Percentiles rank a stretch among this genome's conserved stretches.
phyloP scores from a whole-genome alignment of 441 rosid genomes.

The Rhodomyrtus psidioides region DNA sequence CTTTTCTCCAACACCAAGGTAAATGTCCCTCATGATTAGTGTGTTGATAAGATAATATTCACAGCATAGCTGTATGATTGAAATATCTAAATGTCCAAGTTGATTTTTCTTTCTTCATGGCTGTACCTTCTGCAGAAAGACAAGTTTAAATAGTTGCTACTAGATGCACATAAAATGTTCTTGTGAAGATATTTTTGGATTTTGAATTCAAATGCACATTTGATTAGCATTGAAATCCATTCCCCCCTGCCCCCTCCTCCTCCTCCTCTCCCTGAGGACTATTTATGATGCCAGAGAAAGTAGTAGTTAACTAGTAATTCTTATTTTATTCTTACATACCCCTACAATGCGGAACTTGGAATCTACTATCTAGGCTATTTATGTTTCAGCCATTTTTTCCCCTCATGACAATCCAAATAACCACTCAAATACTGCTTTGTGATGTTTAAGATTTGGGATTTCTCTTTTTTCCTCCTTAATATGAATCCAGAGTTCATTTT shows the following conservation, averaged over 20 bases:
- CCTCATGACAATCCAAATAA: neutral
- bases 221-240: neutral
- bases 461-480: neutral
- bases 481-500: neutral
- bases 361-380: neutral
- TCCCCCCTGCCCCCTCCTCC: no score
- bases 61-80: neutral
- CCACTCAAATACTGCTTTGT: neutral
- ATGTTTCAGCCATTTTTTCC: neutral
- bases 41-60: neutral
- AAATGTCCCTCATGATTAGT: neutral
- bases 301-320: neutral
- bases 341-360: neutral
- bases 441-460: neutral
- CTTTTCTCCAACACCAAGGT: conserved; percentile 84
- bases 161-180: neutral
- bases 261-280: neutral
- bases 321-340: neutral
- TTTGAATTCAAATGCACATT: neutral
- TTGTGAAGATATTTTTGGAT: neutral
- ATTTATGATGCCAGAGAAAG: neutral
- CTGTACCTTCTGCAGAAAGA: neutral
- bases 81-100: neutral
- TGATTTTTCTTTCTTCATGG: neutral
- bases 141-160: neutral